Evolutionary conservation across 192 early-diverging fungal species (phyloP).

Genomic region (Geosiphon pyriformis): DNA sequence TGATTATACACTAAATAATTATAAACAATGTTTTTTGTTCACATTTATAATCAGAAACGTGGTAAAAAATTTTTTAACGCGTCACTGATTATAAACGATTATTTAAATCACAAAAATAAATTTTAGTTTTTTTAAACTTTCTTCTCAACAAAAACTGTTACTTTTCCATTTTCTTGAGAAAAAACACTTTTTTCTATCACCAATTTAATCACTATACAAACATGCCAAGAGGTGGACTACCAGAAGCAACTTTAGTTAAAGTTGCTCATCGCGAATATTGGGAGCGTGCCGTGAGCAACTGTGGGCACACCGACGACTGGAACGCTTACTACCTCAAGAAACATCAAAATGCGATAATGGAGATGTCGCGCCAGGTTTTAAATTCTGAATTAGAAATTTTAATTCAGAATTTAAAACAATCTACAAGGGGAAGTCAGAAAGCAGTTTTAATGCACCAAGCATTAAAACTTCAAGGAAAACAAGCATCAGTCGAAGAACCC

Average conservation of each 20-base stretch:
- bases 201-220: background rate
- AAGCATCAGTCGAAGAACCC: conserved; percentile 4
- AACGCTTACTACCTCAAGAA: background rate
- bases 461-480: conserved; percentile 4
- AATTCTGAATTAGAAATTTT: conserved; percentile 3
- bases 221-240: conserved; percentile 12
- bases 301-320: background rate
- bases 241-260: background rate
- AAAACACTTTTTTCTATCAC: too few species aligned
- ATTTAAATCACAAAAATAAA: too few species aligned
- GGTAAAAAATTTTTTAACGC: too few species aligned
- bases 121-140: too few species aligned
- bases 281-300: background rate
- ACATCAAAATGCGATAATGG: background rate
- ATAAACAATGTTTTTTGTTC: too few species aligned
- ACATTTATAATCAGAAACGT: too few species aligned
- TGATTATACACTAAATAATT: too few species aligned
- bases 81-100: too few species aligned
- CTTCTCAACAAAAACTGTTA: too few species aligned
- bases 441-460: background rate
- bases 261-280: background rate
- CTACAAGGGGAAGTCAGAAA: background rate
- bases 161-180: too few species aligned
- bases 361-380: background rate
- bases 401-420: conserved; percentile 3